phyloP scores from a whole-genome alignment of 768 basidiomycete species.

The Cubamyces lactineus region DNA sequence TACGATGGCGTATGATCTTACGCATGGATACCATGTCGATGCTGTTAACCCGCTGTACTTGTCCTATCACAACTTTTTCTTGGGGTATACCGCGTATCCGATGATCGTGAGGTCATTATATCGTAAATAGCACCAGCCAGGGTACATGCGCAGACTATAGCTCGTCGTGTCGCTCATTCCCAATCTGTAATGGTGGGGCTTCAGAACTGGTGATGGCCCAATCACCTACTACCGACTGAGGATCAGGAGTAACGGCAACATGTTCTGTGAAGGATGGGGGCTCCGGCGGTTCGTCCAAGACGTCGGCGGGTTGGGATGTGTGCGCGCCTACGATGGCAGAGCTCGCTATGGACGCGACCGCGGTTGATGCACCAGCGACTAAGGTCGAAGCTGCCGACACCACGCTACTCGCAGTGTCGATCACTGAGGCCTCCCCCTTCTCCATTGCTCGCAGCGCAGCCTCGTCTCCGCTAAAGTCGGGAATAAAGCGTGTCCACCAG shows the following conservation, averaged over 20 bases:
- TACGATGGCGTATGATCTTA: conserved; percentile 75
- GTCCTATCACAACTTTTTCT: conserved; percentile 14
- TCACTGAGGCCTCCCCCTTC: conserved; percentile 33
- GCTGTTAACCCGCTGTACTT: conserved; percentile 12
- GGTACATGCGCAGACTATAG: conserved; percentile 1
- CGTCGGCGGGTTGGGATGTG: not conserved
- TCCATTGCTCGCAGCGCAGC: conserved; percentile 38
- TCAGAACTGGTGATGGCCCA: not conserved
- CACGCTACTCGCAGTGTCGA: not conserved
- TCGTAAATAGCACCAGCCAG: not conserved
- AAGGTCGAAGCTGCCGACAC: conserved; percentile 8
- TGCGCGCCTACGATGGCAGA: not conserved
- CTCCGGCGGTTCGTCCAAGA: not conserved
- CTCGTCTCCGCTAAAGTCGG: conserved; percentile 48
- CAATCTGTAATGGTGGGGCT: not conserved
- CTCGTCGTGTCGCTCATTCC: conserved; percentile 4
- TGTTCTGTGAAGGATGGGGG: not conserved
- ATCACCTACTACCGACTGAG: not conserved
- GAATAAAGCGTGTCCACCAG: conserved; percentile 86
- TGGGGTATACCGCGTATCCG: not conserved
- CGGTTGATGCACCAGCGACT: conserved; percentile 5
- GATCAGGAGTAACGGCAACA: not conserved
- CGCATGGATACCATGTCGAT: not conserved
- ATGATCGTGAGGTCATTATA: not conserved
- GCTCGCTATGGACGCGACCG: conserved; percentile 9